Base-by-base conservation (phyloP, 164 flowering plant genomes). In the Berberis thunbergii region DNA sequence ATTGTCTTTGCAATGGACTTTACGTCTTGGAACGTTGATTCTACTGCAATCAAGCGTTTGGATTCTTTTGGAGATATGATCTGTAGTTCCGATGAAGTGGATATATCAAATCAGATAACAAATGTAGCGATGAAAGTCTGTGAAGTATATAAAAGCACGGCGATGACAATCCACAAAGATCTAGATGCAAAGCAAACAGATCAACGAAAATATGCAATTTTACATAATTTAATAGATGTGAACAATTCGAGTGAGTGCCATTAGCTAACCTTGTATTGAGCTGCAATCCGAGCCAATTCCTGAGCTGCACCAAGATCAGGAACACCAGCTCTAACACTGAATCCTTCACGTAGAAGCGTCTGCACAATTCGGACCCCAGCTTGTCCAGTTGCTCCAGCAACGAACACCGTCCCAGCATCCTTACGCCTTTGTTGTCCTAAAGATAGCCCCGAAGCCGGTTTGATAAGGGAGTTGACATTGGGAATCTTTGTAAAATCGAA, bases 321-420 rank as follows among this genome's bases (percentile, higher is more conserved):
- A 41, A 95, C 99, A 8, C 96, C 99, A 41, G 99, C 99, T 48
- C 99, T 67, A 3, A 95, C 96, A 4, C 73, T 77, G 59, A 86
- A 95, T 0, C 99, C 97, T 69, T 83, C 63, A 2, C 97, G 81
- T 57, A 94, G 70, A 42, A 94, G 79, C 7, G 76, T 68, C 70
- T 85, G 96, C 0, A 86, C 87, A 67, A 94, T 85, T 66, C 99
- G 89, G 7, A 82, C 60, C 0, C 99, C 99, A 0, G 84, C 81
- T 77, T 80, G 96, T 39, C 99, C 99, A 0, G 90, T 78, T 0
- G 96, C 99, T 4, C 97, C 97, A 0, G 97, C 94, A 0, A 94
- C 97, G 64, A 89, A 94, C 60, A 94, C 97, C 1, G 96, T 87
- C 1, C 79, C 71, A 1, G 90, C 70, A 58, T 94, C 99, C 70